Evolutionary conservation across 1,284 basidiomycete genomes (phyloP), one percentile per base, ranked within the genome.

Genomic region (Psilocybe mexicana): DNA sequence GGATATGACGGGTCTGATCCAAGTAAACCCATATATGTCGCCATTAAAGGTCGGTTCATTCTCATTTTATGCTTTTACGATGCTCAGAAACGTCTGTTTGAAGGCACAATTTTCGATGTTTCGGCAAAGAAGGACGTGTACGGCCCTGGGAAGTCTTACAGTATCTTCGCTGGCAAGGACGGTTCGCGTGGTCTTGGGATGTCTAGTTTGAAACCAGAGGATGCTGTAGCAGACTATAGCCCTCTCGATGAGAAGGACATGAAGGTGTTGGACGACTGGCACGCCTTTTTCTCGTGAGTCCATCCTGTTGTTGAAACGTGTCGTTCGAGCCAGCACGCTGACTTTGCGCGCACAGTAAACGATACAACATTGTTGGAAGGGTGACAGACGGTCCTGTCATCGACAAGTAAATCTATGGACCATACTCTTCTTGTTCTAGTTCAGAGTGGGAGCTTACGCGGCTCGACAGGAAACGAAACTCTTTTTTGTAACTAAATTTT

Each of bases 231-330:
- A 3, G 96, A 99, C 71, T 98, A 93, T 72, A 92, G 88, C 63
- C 76, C 72, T 0, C 80, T 99, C 47, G 81, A 84, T 53, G 87
- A 86, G 61, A 83, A 84, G 63, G 92, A 97, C 70, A 72, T 76
- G 72, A 93, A 94, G 74, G 92, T 93, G 1, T 79, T 98, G 54
- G 83, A 97, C 62, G 94, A 97, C 67, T 98, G 96, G 96, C 82
- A 90, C 70, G 69, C 78, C 5, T 96, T 96, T 65, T 81, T 81
- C 66, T 66, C 69, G 79, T 80, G 65, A 66, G 78, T 76, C 47
- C 40, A 3, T 23, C 24, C 3, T 25, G 44, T 40, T 4, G 10
- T n/a, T 40, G 7, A 3, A 12, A 46, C 26, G 52, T 42, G 8
- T 14, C 47, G 54, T 51, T 8, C 46, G 35, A 36, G 23, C 48